Evolutionary conservation across 106 monocot species (phyloP), one percentile per base, ranked within the genome.

Genomic region (Alisma plantagoaquatica): DNA sequence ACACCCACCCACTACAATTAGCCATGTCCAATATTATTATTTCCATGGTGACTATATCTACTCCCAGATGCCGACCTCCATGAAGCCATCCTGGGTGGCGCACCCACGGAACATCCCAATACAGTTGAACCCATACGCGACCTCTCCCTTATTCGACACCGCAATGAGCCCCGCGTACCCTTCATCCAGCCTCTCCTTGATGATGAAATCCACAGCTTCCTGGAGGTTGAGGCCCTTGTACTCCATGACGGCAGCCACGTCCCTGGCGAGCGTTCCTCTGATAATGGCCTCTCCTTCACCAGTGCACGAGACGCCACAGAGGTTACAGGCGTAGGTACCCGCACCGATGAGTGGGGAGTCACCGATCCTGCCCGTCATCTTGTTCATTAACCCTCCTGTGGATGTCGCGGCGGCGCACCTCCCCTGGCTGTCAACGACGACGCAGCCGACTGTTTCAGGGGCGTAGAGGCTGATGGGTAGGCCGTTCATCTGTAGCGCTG

Each of bases 181-280:
- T 21, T 79, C 70, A 15, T 80, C 90, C 29, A 90, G 51, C 71
- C 80, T 63, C 64, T 80, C 74, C 53, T 71, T 65, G 32, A 90
- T 47, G 12, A 53, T 68, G 9, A 43, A 71, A 28, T 77, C 74
- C 52, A 84, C 90, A 12, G 90, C 83, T 31, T 70, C 69, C 55
- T 74, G 73, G 21, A 90, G 62, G 27, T 53, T 35, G 18, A 84
- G 31, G 15, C 90, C 80, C 54, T 74, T 79, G 67, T 89, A 89
- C 76, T 89, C 83, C 83, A 89, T 83, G 16, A 89, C 56, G 6
- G 88, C 88, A 2, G 83, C 83, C 53, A 89, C 88, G n/a, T 89
- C 88, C 56, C 83, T 53, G 0, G 88, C 88, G 31, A 89, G 70
- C 23, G 88, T 89, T 49, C 64, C 61, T 23, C 88, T 57, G 18